A percentile compares a stretch with the other conserved stretches of the same genome.
Evolutionary conservation across 1,284 basidiomycete species (phyloP).

Genomic region (Sparassis latifolia): DNA sequence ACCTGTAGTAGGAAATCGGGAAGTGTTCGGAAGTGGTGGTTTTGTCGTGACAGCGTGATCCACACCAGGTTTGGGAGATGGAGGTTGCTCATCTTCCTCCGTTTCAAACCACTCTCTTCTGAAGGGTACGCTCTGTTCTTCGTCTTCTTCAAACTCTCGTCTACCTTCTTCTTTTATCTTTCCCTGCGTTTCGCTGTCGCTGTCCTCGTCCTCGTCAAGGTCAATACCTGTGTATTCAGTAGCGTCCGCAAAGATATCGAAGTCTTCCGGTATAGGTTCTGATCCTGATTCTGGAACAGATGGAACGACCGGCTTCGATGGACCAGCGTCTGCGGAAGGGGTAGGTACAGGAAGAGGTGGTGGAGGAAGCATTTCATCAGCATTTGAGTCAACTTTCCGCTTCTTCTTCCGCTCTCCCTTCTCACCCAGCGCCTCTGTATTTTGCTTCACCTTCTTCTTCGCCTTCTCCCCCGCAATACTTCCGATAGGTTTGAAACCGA

Average conservation of each 20-base stretch:
- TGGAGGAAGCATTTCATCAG: background rate
- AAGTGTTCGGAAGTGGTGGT: background rate
- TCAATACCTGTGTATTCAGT: slow-evolving; percentile 77
- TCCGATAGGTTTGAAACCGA: slow-evolving; percentile 66
- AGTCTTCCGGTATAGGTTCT: slow-evolving; percentile 41
- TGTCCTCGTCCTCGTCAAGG: slow-evolving; percentile 49
- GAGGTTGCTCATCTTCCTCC: slow-evolving; percentile 16
- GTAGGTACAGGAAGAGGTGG: background rate
- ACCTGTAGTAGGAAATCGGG: background rate
- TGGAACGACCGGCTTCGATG: background rate
- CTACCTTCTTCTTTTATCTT: slow-evolving; percentile 6
- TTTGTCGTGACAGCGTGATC: slow-evolving; percentile 5
- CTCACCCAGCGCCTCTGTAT: slow-evolving; percentile 3
- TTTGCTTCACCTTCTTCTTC: slow-evolving; percentile 25
- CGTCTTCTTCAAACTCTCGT: slow-evolving; percentile 6
- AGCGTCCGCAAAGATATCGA: slow-evolving; percentile 81
- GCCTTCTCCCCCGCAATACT: slow-evolving; percentile 20
- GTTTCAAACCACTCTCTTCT: slow-evolving; percentile 15
- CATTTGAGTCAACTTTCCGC: slow-evolving; percentile 15
- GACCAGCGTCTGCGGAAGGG: too few species aligned
- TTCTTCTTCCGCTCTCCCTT: slow-evolving; percentile 28
- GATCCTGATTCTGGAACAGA: slow-evolving; percentile 23
- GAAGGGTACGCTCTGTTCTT: slow-evolving; percentile 4
- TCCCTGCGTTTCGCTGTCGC: slow-evolving; percentile 22
- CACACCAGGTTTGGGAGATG: background rate